Evolutionary conservation across 371 early-diverging fungal genomes (phyloP).

Genomic region (Synchytrium microbalum): DNA sequence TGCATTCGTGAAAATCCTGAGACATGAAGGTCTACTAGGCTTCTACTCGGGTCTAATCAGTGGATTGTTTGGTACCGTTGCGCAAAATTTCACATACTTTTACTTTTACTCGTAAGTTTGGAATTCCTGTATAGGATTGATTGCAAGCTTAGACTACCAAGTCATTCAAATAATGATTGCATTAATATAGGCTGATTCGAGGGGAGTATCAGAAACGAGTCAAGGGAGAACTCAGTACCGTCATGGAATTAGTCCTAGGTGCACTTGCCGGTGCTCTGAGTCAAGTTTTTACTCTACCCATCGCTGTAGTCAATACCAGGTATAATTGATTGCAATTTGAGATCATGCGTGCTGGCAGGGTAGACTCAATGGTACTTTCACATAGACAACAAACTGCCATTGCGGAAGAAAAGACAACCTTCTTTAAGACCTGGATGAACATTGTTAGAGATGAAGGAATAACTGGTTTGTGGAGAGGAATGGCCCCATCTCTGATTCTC

Average conservation of each 20-base stretch:
- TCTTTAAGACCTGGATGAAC: conserved; percentile 49
- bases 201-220: conserved; percentile 35
- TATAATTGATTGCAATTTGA: not conserved
- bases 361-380: no score
- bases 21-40: conserved; percentile 79
- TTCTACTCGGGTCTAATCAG: conserved; percentile 86
- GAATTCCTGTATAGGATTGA: no score
- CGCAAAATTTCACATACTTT: conserved; percentile 18
- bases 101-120: conserved; percentile 5
- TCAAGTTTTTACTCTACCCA: conserved; percentile 85
- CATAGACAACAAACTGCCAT: not conserved
- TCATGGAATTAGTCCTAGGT: conserved; percentile 78
- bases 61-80: conserved; percentile 76
- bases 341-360: no score
- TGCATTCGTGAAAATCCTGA: conserved; percentile 72
- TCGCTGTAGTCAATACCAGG: conserved; percentile 78
- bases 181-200: conserved; percentile 12
- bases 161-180: no score
- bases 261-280: conserved; percentile 86
- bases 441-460: conserved; percentile 79
- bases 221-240: conserved; percentile 47
- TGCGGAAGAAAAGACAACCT: conserved; percentile 20
- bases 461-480: conserved; percentile 53
- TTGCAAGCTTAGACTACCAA: no score
- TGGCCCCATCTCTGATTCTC: conserved; percentile 79